These are phyloP conservation scores for Punica granatum DNA, from an alignment of 345 rosid species.

Conservation along the genomic window DNA sequence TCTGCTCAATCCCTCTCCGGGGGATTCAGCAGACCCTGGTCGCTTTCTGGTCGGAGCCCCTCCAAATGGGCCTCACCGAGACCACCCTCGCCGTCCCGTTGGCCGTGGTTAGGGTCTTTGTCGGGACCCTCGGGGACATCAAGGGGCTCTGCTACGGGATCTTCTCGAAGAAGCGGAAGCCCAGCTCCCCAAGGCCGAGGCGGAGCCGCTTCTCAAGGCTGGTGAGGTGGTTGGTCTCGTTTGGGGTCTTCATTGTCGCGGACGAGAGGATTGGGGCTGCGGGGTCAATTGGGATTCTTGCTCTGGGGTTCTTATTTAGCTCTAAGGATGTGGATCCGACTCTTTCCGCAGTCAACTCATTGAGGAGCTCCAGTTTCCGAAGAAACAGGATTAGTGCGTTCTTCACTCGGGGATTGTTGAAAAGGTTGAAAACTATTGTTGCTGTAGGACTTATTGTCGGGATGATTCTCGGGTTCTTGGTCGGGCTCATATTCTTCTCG, in stretches of 20 bases:
- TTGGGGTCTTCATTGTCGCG: slow-evolving; percentile 71
- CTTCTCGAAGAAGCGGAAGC: slow-evolving; percentile 47
- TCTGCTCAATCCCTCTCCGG: slow-evolving; percentile 87
- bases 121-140: slow-evolving; percentile 65
- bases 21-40: slow-evolving; percentile 87
- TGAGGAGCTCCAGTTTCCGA: slow-evolving; percentile 62
- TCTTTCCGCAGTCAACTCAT: slow-evolving; percentile 59
- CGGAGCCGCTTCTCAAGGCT: slow-evolving; percentile 65
- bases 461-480: slow-evolving; percentile 67
- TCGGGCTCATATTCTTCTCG: slow-evolving; percentile 71
- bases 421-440: slow-evolving; percentile 57
- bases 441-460: slow-evolving; percentile 82
- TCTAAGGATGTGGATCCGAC: slow-evolving; percentile 55
- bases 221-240: slow-evolving; percentile 66
- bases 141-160: slow-evolving; percentile 51
- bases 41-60: slow-evolving; percentile 76
- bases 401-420: slow-evolving; percentile 75
- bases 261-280: slow-evolving; percentile 60
- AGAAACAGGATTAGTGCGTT: slow-evolving; percentile 46
- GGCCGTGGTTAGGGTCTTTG: slow-evolving; percentile 56
- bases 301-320: slow-evolving; percentile 57
- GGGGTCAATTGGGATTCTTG: slow-evolving; percentile 63
- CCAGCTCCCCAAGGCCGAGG: slow-evolving; percentile 20
- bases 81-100: slow-evolving; percentile 81
- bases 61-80: slow-evolving; percentile 81